A percentile compares a stretch with the other conserved stretches of the same genome.
phyloP scores from a whole-genome alignment of 306 rosid species.

The Fragaria iinumae region DNA sequence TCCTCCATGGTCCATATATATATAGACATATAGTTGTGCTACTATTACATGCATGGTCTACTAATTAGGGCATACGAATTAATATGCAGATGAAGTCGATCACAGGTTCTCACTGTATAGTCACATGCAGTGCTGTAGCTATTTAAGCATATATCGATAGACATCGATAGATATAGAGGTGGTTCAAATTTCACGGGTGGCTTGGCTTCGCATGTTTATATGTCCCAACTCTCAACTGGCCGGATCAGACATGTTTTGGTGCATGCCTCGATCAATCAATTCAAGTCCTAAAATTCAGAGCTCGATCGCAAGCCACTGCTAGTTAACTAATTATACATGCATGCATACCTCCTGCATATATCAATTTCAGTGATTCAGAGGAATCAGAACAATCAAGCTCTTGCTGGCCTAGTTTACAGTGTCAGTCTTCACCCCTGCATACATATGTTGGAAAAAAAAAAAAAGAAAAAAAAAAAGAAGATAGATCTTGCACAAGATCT shows the following conservation, averaged over 20 bases:
- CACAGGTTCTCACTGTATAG: not conserved
- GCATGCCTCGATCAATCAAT: not conserved
- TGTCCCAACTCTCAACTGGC: not conserved
- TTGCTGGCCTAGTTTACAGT: not conserved
- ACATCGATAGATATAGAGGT: not conserved
- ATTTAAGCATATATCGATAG: not conserved
- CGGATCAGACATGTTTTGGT: not conserved
- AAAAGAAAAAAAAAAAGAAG: too few relatives aligned
- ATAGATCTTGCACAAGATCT: not conserved
- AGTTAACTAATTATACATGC: not conserved
- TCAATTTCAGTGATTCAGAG: not conserved
- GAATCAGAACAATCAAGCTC: not conserved
- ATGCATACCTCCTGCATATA: not conserved
- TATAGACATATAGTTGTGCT: not conserved
- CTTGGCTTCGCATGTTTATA: not conserved
- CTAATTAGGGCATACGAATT: not conserved
- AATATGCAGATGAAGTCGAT: not conserved
- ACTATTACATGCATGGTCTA: not conserved
- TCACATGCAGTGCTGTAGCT: not conserved
- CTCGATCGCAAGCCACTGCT: not conserved
- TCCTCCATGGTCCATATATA: not conserved
- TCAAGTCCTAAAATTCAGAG: not conserved
- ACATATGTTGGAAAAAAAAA: too few relatives aligned
- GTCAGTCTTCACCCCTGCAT: not conserved
- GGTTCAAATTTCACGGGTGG: not conserved